Evolutionary conservation across 2,329 filamentous ascomycete species (phyloP), one percentile per base, ranked within the genome.

Genomic region (Rhytidhysteron rufulum): DNA sequence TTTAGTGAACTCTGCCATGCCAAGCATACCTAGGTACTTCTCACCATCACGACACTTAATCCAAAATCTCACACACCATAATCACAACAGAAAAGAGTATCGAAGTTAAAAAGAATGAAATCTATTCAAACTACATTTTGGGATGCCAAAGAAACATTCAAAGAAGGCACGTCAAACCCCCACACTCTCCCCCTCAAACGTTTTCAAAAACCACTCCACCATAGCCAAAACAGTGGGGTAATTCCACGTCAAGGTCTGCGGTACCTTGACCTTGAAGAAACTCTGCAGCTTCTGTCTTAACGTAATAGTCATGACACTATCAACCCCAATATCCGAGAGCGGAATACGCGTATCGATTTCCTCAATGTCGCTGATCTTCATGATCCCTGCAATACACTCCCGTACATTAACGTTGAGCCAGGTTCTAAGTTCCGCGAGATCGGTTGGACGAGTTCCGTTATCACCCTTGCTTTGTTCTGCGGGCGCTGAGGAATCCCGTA

Each of bases 191-290:
- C 24, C 24, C 7, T 27, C 24, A 13, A 8, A 27, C 24, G 13
- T 27, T 27, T 27, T 27, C 24, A 27, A 27, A 39, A 66, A 66
- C 63, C 63, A 69, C n/a, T 51, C 51, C 1, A 65, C 58, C 31
- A 71, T 39, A 48, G 64, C 61, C 3, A 41, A 47, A 1, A 68
- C 58, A n/a, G 69, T 70, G 2, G 67, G 68, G 44, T 62, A 54
- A 36, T 53, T 66, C 68, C 69, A 71, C 1, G 57, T 60, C 37
- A 71, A 46, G 4, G 66, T 70, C 6, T 63, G 66, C 15, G 66
- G 64, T 15, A 69, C 57, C 34, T 60, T 64, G 6, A 69, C 41
- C 11, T 54, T 51, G 20, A 69, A 44, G 4, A 45, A 45, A 25
- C 50, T 56, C 49, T 67, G 63, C 25, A 71, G 45, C 45, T 65